Conservation (phyloP, 1,284 basidiomycete genomes). For the Puccinia coronata region DNA sequence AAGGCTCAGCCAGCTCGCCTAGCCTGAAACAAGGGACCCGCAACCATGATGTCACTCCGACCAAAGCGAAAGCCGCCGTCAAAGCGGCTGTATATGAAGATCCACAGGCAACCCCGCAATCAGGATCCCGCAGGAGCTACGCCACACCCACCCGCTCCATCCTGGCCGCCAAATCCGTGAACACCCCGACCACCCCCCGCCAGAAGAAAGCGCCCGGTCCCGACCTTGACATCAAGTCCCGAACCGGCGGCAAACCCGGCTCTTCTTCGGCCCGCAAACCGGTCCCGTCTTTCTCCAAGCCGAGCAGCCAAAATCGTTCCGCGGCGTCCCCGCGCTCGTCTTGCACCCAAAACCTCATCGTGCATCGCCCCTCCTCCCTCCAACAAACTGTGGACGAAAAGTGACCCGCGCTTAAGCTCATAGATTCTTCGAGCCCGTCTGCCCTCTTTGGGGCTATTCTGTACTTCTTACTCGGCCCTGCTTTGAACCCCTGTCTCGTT, state of each 20-base stretch:
- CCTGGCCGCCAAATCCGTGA: background rate
- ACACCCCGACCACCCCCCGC: conserved; percentile 23
- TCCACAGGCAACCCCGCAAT: background rate
- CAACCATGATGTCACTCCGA: background rate
- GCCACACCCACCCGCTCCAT: conserved; percentile 1
- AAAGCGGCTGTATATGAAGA: background rate
- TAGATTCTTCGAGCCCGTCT: too few species aligned
- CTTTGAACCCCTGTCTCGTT: too few species aligned
- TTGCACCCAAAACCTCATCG: too few species aligned
- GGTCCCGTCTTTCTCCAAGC: background rate
- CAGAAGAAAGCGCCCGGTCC: background rate
- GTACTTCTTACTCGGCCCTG: too few species aligned
- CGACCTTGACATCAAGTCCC: background rate
- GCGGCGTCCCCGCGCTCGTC: too few species aligned
- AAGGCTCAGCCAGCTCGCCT: background rate
- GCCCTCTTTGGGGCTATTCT: too few species aligned
- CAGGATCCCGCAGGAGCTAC: background rate
- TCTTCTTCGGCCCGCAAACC: background rate
- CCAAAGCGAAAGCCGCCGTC: background rate
- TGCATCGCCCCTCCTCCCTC: too few species aligned
- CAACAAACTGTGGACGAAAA: too few species aligned
- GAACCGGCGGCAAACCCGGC: background rate
- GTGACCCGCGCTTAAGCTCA: too few species aligned
- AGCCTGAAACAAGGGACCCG: too few species aligned
- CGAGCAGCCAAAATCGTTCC: too few species aligned